Percentiles rank a stretch among this genome's conserved stretches.
These are phyloP conservation scores for Beauveria pseudobassiana DNA, from an alignment of 2,329 filamentous ascomycete species.

Conservation along the genomic window DNA sequence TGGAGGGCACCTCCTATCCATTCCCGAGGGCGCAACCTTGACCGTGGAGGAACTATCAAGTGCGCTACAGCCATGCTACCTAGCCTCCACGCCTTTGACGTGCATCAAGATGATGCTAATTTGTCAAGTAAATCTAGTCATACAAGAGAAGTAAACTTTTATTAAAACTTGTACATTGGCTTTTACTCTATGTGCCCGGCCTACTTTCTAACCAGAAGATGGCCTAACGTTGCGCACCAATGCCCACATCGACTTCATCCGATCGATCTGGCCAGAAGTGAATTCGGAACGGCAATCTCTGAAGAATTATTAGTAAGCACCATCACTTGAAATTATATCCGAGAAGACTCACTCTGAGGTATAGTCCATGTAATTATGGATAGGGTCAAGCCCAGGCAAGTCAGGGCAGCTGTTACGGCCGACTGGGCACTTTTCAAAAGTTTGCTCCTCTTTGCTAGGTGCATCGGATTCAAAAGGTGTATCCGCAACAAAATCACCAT, in stretches of 20 bases:
- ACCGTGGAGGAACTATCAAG: too few species aligned
- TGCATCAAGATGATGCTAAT: too few species aligned
- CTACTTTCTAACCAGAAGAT: constrained; percentile 19
- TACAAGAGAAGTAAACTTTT: too few species aligned
- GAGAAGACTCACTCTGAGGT: constrained; percentile 11
- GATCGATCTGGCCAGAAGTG: neutral
- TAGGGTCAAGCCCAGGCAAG: constrained; percentile 25
- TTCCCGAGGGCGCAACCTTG: too few species aligned
- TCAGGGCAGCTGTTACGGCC: constrained; percentile 28
- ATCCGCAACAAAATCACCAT: constrained; percentile 23
- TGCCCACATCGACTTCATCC: neutral
- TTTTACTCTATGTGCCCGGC: too few species aligned
- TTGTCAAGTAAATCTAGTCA: too few species aligned
- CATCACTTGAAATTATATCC: neutral
- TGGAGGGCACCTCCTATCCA: too few species aligned
- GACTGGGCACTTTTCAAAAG: constrained; percentile 25
- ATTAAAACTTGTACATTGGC: too few species aligned
- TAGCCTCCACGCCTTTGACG: too few species aligned
- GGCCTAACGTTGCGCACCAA: constrained; percentile 11
- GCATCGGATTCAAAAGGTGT: neutral
- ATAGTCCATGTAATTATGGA: constrained; percentile 34
- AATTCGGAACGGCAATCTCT: neutral
- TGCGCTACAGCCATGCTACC: too few species aligned
- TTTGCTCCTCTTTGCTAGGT: neutral
- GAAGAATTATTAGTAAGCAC: too few species aligned